Evolutionary conservation across 768 basidiomycete genomes (phyloP).

Genomic region (Suillus spraguei): DNA sequence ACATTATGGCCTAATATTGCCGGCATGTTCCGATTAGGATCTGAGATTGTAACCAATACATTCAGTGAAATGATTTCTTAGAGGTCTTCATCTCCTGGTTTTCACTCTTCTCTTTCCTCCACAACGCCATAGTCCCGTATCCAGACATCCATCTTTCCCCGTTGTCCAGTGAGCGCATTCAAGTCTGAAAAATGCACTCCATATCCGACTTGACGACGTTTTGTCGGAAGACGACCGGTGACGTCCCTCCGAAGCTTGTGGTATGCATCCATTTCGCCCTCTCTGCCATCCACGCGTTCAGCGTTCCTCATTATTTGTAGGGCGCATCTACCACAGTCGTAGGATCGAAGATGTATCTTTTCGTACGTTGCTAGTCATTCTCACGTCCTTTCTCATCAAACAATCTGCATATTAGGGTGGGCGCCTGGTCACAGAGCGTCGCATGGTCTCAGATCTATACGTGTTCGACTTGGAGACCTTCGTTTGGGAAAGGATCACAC

Average conservation of each 20-base stretch:
- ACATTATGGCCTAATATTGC: conserved; percentile 8
- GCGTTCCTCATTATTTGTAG: conserved; percentile 38
- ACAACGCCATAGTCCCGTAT: conserved; percentile 17
- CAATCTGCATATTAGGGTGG: conserved; percentile 63
- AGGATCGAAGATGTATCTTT: conserved; percentile 87
- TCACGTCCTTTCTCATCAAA: not conserved
- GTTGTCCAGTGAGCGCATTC: conserved; percentile 4
- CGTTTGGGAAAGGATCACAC: conserved; percentile 72
- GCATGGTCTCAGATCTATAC: conserved; percentile 91
- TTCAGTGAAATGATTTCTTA: conserved; percentile 5
- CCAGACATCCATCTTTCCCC: conserved; percentile 10
- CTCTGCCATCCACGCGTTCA: not conserved
- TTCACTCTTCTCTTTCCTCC: conserved; percentile 20
- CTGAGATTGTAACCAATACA: conserved; percentile 27
- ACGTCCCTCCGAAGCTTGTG: conserved; percentile 87
- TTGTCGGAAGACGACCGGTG: conserved; percentile 79
- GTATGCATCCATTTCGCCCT: conserved; percentile 46
- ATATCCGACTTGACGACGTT: conserved; percentile 90
- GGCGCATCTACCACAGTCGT: conserved; percentile 92
- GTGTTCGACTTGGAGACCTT: conserved; percentile 83
- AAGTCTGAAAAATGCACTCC: conserved; percentile 56
- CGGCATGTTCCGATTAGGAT: conserved; percentile 30
- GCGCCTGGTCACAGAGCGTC: conserved; percentile 79
- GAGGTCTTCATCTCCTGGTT: conserved; percentile 5
- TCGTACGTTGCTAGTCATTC: conserved; percentile 50